Evolutionary conservation across 192 early-diverging fungal genomes (phyloP), one percentile per base, ranked within the genome.

Genomic region (Rhizophlyctis rosea): DNA sequence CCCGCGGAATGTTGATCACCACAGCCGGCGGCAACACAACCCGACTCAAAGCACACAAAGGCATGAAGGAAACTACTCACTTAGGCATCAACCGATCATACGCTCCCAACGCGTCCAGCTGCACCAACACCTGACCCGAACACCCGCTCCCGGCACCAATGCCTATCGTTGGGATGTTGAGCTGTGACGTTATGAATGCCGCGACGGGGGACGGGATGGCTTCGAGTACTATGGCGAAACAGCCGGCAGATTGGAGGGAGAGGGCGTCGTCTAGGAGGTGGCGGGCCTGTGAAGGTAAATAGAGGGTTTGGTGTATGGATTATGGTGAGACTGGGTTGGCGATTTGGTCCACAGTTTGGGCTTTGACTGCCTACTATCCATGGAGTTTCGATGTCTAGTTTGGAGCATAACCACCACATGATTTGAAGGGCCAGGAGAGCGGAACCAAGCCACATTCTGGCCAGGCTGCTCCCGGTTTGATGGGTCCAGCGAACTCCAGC

Each of bases 81-180:
- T 90, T 93, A 55, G 94, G 94, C 28, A 86, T 77, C 53, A 97
- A 92, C 16, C 87, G 82, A 67, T 95, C 95, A 77, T 92, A 99
- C 34, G 92, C 75, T 18, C 97, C 95, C 24, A 98, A 64, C 79
- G 90, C 89, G 67, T 99, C 97, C 64, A 90, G 79, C 57, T 87
- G 79, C 24, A 99, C 95, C 44, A 99, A 75, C 33, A 97, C 95
- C 72, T 99, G 97, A 18, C 97, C 97, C 21, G 91, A 94, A 13
- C 88, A 90, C 0, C 82, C 73, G 14, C 80, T 58, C 5, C 95
- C 95, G 4, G 97, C 94, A 44, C 97, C 97, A 67, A 99, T 99
- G 13, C 97, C 97, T 61, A 99, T 97, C 7, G 95, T 99, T 5
- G 95, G 95, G 34, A 98, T 84, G 2, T 53, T 54, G 29, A 99